Percentiles rank a stretch among this genome's conserved stretches.
Evolutionary conservation across 192 early-diverging fungal genomes (phyloP).

Genomic region (Ambispora gerdemannii): DNA sequence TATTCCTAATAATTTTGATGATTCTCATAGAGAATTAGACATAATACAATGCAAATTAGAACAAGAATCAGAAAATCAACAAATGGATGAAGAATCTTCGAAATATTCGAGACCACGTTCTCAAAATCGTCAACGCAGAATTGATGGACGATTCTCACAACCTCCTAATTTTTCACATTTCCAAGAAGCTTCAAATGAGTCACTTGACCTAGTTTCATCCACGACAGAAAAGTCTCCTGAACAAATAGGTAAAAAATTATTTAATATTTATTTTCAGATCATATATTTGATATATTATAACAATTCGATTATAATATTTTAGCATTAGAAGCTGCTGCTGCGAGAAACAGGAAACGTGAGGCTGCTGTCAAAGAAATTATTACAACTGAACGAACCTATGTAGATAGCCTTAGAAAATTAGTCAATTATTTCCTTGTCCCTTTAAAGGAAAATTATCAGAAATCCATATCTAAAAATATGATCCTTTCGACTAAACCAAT

Average conservation of each 20-base stretch:
- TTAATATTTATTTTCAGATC: background rate
- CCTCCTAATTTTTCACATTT: background rate
- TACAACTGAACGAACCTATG: constrained; percentile 84
- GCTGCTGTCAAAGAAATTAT: constrained; percentile 67
- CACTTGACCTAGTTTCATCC: background rate
- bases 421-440: constrained; percentile 50
- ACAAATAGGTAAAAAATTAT: background rate
- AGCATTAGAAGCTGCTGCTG: background rate
- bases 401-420: constrained; percentile 71
- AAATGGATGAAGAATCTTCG: background rate
- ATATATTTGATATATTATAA: background rate
- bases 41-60: background rate
- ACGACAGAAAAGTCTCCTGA: background rate
- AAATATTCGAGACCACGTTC: background rate
- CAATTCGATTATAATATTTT: no score
- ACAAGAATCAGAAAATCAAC: background rate
- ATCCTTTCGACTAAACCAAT: constrained; percentile 19
- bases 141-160: background rate
- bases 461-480: constrained; percentile 4
- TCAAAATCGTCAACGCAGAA: background rate
- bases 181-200: background rate
- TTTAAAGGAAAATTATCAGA: constrained; percentile 41
- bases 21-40: background rate
- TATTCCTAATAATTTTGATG: background rate
- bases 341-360: constrained; percentile 22